Percentiles rank a stretch among this genome's conserved stretches.
Conservation (phyloP, 2,329 filamentous ascomycete species). For the Botrytis elliptica region DNA sequence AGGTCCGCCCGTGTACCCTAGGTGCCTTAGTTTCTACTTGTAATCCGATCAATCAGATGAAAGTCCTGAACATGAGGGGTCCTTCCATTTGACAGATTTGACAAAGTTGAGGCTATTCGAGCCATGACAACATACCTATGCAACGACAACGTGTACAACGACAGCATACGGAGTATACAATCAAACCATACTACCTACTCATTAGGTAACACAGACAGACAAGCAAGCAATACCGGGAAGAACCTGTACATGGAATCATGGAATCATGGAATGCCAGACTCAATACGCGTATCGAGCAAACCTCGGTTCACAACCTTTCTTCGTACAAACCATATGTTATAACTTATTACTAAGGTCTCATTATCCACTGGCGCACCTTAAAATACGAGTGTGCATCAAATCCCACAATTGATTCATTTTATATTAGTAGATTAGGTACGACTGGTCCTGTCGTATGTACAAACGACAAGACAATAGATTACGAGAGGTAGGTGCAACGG, state of each 20-base stretch:
- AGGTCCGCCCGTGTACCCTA: too few species aligned
- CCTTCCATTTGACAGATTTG: neutral
- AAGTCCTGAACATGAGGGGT: neutral
- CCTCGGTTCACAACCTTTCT: neutral
- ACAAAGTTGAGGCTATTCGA: neutral
- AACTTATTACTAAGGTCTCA: neutral
- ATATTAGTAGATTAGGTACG: neutral
- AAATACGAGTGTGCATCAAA: neutral
- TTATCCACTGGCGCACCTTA: too few species aligned
- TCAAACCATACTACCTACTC: neutral
- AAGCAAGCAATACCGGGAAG: neutral
- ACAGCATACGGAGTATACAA: too few species aligned
- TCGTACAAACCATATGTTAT: neutral
- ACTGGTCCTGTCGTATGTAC: neutral
- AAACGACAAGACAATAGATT: neutral
- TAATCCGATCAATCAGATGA: neutral
- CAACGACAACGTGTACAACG: neutral
- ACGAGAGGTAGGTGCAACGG: neutral
- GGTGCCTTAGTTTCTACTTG: neutral
- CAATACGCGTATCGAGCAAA: neutral
- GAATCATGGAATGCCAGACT: neutral
- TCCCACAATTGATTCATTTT: constrained; percentile 6
- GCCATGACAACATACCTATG: neutral
- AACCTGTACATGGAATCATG: neutral
- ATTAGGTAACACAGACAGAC: neutral